These are phyloP conservation scores for Fistulifera solaris DNA, from an alignment of 108 stramenopile genomes.

Conservation along the genomic window DNA sequence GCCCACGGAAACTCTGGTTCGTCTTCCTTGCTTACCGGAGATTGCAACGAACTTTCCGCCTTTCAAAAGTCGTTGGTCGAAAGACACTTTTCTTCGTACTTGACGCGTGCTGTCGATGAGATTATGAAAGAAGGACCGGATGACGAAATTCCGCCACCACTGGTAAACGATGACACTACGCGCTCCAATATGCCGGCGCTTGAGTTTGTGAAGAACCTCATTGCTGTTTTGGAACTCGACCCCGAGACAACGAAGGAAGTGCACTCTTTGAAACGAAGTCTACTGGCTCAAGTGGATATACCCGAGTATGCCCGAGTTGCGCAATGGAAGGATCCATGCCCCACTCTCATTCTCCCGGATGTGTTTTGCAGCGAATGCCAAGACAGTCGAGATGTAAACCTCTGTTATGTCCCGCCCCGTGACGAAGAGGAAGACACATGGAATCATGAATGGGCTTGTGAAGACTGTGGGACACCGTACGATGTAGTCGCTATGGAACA, in stretches of 20 bases:
- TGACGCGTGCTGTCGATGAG: conserved; percentile 74
- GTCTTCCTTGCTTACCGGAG: conserved; percentile 6
- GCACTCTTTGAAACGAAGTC: conserved; percentile 64
- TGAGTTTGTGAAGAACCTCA: conserved; percentile 91
- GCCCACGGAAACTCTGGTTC: conserved; percentile 14
- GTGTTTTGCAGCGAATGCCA: conserved; percentile 92
- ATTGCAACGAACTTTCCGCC: conserved; percentile 34
- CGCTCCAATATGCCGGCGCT: conserved; percentile 50
- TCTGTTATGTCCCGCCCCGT: conserved; percentile 62
- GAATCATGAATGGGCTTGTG: conserved; percentile 80
- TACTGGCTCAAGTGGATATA: conserved; percentile 89
- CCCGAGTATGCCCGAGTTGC: conserved; percentile 88
- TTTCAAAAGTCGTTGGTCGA: conserved; percentile 77
- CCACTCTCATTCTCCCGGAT: conserved; percentile 83
- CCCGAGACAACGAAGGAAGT: conserved; percentile 72
- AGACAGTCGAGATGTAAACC: conserved; percentile 85
- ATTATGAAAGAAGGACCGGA: conserved; percentile 54
- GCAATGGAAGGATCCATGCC: conserved; percentile 81
- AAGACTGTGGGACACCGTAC: conserved; percentile 79
- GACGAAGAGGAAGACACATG: conserved; percentile 37
- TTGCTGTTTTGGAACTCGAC: conserved; percentile 83
- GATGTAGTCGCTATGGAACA: conserved; percentile 70
- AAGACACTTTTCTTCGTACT: conserved; percentile 62
- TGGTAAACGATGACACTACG: conserved; percentile 14
- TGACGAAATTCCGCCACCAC: conserved; percentile 34